Evolutionary conservation across 805 yeast species (phyloP).

Genomic region (Candida succiphila): DNA sequence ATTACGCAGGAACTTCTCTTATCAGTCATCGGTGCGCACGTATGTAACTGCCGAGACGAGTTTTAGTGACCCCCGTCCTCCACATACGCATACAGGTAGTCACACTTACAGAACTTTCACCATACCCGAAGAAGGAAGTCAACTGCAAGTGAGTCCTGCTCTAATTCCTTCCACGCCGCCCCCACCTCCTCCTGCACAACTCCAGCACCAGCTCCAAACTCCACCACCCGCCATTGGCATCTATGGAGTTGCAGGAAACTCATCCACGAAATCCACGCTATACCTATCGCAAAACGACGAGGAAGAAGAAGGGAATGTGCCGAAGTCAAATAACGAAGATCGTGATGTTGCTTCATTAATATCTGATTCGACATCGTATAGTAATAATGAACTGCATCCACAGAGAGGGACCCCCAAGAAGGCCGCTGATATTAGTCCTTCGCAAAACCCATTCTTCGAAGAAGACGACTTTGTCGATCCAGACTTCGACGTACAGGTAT

Average conservation of each 20-base stretch:
- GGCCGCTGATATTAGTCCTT: not conserved
- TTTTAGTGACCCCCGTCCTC: constrained; percentile 1
- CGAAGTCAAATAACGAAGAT: not conserved
- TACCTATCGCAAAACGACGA: constrained; percentile 10
- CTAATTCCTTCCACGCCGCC: no score
- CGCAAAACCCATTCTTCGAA: not conserved
- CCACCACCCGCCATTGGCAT: no score
- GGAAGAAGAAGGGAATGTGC: constrained; percentile 3
- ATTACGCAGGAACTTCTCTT: constrained; percentile 15
- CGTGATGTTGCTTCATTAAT: not conserved
- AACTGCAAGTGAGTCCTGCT: not conserved
- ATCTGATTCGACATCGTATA: not conserved
- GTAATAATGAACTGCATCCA: not conserved
- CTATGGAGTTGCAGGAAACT: not conserved
- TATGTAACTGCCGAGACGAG: constrained; percentile 16
- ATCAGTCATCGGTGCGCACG: constrained; percentile 18
- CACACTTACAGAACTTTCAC: not conserved
- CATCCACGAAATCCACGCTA: constrained; percentile 9
- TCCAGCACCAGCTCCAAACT: no score
- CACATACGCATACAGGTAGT: not conserved
- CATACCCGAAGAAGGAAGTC: not conserved
- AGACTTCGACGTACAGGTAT: constrained; percentile 57
- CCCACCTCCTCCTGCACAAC: not conserved
- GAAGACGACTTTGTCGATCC: constrained; percentile 34
- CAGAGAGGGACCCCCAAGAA: not conserved